A percentile compares a stretch with the other conserved stretches of the same genome.
phyloP scores from a whole-genome alignment of 179 eudicot species.

The Gypsophila paniculata region DNA sequence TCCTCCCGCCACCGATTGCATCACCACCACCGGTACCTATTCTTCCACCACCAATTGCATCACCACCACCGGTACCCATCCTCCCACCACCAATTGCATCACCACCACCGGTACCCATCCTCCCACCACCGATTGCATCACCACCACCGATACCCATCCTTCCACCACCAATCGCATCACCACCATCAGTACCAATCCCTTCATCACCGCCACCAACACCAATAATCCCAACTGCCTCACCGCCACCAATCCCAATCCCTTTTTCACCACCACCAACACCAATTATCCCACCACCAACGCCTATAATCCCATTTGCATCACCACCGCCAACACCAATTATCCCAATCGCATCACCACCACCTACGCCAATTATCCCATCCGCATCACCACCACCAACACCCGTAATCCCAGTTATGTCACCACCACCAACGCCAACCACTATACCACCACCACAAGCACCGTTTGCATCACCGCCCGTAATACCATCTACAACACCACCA shows the following conservation, averaged over 20 bases:
- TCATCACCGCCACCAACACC: slow-evolving; percentile 26
- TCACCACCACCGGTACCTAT: background rate
- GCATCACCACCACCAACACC: slow-evolving; percentile 27
- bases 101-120: background rate
- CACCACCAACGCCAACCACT: slow-evolving; percentile 19
- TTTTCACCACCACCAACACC: slow-evolving; percentile 20
- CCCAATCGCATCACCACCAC: slow-evolving; percentile 16
- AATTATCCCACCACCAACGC: slow-evolving; percentile 7
- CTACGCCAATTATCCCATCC: slow-evolving; percentile 9
- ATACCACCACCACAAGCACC: slow-evolving; percentile 19
- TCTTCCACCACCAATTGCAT: too few species aligned
- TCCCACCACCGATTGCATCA: background rate
- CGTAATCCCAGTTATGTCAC: slow-evolving; percentile 8
- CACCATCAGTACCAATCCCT: slow-evolving; percentile 14
- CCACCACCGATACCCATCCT: slow-evolving; percentile 7
- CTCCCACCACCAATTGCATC: background rate
- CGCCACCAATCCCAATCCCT: slow-evolving; percentile 25
- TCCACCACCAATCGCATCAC: slow-evolving; percentile 8
- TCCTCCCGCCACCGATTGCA: background rate
- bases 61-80: slow-evolving; percentile 11
- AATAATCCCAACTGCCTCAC: slow-evolving; percentile 18
- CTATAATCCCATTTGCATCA: background rate
- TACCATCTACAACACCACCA: slow-evolving; percentile 21
- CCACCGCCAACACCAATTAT: slow-evolving; percentile 21
- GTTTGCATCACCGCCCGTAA: slow-evolving; percentile 17